phyloP scores from a whole-genome alignment of 768 basidiomycete genomes.

The Lentinula detonsa region DNA sequence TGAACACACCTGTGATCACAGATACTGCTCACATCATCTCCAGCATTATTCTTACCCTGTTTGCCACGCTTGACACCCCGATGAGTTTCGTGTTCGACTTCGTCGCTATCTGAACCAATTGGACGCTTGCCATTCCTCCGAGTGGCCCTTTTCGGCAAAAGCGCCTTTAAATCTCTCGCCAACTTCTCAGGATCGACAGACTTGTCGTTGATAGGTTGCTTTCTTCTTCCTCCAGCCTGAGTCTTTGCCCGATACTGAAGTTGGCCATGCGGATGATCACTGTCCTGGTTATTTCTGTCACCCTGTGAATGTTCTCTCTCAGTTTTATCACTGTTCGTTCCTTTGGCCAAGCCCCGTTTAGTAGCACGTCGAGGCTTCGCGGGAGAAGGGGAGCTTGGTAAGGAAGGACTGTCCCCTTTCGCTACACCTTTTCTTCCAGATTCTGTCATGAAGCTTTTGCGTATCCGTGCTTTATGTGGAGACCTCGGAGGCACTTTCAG shows the following conservation, averaged over 20 bases:
- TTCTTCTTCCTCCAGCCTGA: background rate
- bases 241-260: background rate
- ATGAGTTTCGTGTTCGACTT: background rate
- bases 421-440: background rate
- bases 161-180: slow-evolving; percentile 3
- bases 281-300: background rate
- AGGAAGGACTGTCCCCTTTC: background rate
- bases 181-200: background rate
- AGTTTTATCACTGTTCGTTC: background rate
- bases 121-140: background rate
- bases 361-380: slow-evolving; percentile 1
- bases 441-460: background rate
- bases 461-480: slow-evolving; percentile 6
- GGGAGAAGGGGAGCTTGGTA: slow-evolving; percentile 8
- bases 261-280: background rate
- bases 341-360: background rate
- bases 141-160: slow-evolving; percentile 5
- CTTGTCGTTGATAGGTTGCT: background rate
- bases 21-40: slow-evolving; percentile 3
- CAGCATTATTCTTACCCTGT: slow-evolving; percentile 3
- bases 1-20: background rate
- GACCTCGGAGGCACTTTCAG: background rate
- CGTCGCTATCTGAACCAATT: background rate
- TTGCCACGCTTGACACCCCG: background rate
- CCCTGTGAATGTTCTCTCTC: background rate